phyloP scores from a whole-genome alignment of 2,329 filamentous ascomycete genomes.

The Lojkania enalia region DNA sequence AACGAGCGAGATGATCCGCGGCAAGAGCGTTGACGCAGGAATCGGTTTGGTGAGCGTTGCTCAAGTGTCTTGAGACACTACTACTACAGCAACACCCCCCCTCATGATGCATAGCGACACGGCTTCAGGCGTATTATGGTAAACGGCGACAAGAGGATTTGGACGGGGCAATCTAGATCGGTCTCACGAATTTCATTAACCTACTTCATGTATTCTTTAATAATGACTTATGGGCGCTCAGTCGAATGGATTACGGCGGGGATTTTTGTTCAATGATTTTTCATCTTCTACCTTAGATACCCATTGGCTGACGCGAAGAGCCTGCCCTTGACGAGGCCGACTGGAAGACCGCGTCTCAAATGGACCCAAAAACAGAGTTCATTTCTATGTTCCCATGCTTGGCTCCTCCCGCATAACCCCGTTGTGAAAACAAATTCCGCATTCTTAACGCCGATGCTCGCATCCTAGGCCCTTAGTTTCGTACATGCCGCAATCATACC shows the following conservation, averaged over 20 bases:
- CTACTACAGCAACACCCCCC: too few species aligned
- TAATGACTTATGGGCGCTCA: background rate
- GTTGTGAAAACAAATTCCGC: background rate
- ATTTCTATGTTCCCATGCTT: slow-evolving; percentile 5
- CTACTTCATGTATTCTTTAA: background rate
- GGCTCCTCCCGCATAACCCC: background rate
- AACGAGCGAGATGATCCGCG: slow-evolving; percentile 59
- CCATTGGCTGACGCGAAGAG: slow-evolving; percentile 38
- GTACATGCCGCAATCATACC: slow-evolving; percentile 18
- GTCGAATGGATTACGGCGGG: background rate
- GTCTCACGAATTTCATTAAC: background rate
- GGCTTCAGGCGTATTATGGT: background rate
- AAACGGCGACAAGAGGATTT: background rate
- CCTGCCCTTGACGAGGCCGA: slow-evolving; percentile 30
- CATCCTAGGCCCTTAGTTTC: slow-evolving; percentile 32
- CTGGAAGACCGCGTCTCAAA: slow-evolving; percentile 31
- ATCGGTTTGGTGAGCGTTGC: slow-evolving; percentile 16
- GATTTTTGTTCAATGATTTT: background rate
- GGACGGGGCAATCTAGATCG: too few species aligned
- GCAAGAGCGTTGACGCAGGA: slow-evolving; percentile 32
- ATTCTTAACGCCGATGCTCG: slow-evolving; percentile 33
- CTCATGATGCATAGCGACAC: too few species aligned
- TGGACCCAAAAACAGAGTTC: slow-evolving; percentile 36
- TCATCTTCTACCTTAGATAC: slow-evolving; percentile 28
- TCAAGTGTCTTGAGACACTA: background rate